Evolutionary conservation across 768 basidiomycete genomes (phyloP), one percentile per base, ranked within the genome.

Genomic region (Leccinum broughii): DNA sequence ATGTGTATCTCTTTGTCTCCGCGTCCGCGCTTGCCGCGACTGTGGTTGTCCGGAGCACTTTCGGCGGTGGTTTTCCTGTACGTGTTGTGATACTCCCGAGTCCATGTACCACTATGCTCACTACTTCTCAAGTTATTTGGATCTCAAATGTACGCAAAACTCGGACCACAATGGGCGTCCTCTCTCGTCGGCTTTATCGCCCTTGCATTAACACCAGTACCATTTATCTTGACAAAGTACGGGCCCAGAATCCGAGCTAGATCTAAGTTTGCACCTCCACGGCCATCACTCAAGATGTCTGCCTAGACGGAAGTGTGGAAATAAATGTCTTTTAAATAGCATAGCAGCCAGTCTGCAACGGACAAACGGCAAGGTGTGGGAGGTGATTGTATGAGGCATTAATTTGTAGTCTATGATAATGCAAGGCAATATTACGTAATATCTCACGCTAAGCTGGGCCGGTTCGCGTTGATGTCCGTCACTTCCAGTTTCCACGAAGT

Each of bases 151-250:
- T 87, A 83, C 60, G 64, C 70, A 1, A 71, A 69, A 17, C 73
- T 87, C 4, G 78, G 79, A 54, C 77, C 85, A 1, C 73, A 73
- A 46, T 87, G 84, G 86, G 85, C 85, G 24, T 86, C 86, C 8
- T 78, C 85, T 10, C 61, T 87, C 10, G 66, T 87, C 3, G 85
- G 83, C 0, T 79, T 79, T 61, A 65, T 85, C 44, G 82, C 85
- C 1, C 64, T 84, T 15, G 58, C 69, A 8, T 75, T 87, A 80
- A 72, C 80, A 3, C 86, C 86, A 0, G 81, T 81, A 34, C 83
- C 83, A 9, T 78, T 84, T 51, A 62, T 82, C 32, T 69, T 84
- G 8, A 62, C 72, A 55, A 80, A 67, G 64, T 83, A 78, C 50
- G 82, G 83, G 11, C 77, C 79, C 3, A 49, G 54, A 20, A 68